Percentiles rank a stretch among this genome's conserved stretches.
Evolutionary conservation across 768 basidiomycete species (phyloP).

Genomic region (Kwoniella newhampshirensis): DNA sequence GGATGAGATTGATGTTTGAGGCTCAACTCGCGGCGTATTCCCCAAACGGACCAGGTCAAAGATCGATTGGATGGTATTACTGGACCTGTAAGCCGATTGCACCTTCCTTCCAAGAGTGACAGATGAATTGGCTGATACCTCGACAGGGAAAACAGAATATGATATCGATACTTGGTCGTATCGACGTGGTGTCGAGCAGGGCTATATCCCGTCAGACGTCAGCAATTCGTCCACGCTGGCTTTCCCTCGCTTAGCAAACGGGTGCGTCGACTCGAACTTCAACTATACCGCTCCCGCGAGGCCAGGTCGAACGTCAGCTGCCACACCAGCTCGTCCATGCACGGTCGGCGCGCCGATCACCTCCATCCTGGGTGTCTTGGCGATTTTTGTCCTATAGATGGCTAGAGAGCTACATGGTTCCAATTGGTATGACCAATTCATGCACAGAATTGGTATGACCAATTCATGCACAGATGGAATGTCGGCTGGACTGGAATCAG

Average conservation of each 20-base stretch:
- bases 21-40: constrained; percentile 48
- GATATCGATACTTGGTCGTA: constrained; percentile 52
- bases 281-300: constrained; percentile 45
- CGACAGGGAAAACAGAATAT: constrained; percentile 43
- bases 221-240: constrained; percentile 40
- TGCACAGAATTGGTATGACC: too few relatives aligned
- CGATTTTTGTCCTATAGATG: too few relatives aligned
- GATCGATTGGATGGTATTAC: constrained; percentile 47
- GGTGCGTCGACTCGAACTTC: constrained; percentile 47
- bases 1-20: constrained; percentile 50
- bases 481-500: too few relatives aligned
- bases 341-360: too few relatives aligned
- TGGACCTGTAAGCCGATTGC: constrained; percentile 47
- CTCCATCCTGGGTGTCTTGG: too few relatives aligned
- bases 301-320: constrained; percentile 15
- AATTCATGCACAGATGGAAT: too few relatives aligned
- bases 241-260: constrained; percentile 43
- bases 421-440: too few relatives aligned
- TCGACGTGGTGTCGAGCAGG: constrained; percentile 33
- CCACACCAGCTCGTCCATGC: too few relatives aligned
- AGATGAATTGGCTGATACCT: not conserved
- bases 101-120: too few relatives aligned
- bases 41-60: constrained; percentile 34
- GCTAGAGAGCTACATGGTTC: too few relatives aligned
- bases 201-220: constrained; percentile 49